These are phyloP conservation scores for Pleurotus pulmonarius DNA, from an alignment of 768 basidiomycete genomes.

Conservation along the genomic window DNA sequence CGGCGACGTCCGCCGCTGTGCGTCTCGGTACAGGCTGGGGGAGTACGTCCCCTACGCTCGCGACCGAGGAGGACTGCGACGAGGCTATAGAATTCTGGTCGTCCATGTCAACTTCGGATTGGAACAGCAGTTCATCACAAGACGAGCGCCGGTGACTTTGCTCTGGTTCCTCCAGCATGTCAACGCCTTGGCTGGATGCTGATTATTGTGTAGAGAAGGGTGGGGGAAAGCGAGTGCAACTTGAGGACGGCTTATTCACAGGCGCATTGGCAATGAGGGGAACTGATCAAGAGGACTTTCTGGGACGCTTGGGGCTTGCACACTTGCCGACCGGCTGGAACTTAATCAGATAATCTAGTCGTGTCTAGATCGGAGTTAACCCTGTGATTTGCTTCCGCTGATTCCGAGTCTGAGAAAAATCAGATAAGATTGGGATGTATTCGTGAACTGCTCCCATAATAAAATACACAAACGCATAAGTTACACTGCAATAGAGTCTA, in stretches of 20 bases:
- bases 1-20: neutral
- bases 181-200: too few species aligned
- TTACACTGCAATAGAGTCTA: neutral
- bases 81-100: conserved; percentile 5
- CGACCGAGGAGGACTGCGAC: neutral
- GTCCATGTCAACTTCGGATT: conserved; percentile 5
- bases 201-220: neutral
- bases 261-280: conserved; percentile 1
- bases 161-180: conserved; percentile 9
- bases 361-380: neutral
- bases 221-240: neutral
- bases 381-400: neutral
- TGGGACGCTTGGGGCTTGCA: neutral
- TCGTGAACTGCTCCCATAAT: neutral
- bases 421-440: neutral
- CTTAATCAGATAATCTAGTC: conserved; percentile 5
- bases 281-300: neutral
- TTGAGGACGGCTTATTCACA: neutral
- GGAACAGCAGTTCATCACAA: conserved; percentile 23
- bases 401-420: neutral
- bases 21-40: neutral
- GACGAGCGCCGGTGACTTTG: conserved; percentile 23
- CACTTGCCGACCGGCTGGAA: neutral
- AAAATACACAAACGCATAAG: neutral
- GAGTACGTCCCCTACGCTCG: neutral